Conservation (phyloP, 2,329 filamentous ascomycete genomes). For the Beauveria pseudobassiana region DNA sequence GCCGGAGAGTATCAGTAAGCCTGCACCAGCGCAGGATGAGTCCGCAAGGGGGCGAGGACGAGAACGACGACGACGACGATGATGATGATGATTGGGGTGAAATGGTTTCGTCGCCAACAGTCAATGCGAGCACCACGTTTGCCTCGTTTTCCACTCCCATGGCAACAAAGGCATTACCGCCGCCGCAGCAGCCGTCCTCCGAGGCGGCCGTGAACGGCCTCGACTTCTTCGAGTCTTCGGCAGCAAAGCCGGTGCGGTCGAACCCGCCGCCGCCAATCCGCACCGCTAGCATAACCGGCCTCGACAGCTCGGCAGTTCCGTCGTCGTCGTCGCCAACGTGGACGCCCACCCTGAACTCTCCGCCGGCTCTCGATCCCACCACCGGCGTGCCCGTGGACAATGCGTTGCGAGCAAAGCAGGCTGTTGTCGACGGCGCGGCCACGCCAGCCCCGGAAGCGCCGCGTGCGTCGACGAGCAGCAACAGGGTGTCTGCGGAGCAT, state of each 20-base stretch:
- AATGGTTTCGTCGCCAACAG: conserved; percentile 39
- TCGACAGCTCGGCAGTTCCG: not conserved
- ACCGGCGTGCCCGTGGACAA: not conserved
- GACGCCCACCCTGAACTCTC: not conserved
- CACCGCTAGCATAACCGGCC: not conserved
- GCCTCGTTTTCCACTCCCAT: not conserved
- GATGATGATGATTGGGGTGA: conserved; percentile 54
- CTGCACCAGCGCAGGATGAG: not conserved
- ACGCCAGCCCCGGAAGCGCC: not conserved
- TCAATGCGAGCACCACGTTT: not conserved
- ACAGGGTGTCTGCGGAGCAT: not conserved
- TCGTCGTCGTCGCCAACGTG: not conserved
- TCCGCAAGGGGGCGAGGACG: not conserved
- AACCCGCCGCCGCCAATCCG: not conserved
- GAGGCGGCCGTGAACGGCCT: not conserved
- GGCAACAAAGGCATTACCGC: not conserved
- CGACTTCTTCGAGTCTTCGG: not conserved
- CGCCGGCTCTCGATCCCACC: not conserved
- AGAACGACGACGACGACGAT: not conserved
- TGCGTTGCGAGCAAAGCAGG: too few species aligned
- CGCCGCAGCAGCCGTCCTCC: not conserved
- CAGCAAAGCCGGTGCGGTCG: not conserved
- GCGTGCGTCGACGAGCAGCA: not conserved
- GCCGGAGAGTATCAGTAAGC: not conserved
- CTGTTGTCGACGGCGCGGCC: too few species aligned